Evolutionary conservation across 2,329 filamentous ascomycete species (phyloP).

Genomic region (Claviceps quebecensis): DNA sequence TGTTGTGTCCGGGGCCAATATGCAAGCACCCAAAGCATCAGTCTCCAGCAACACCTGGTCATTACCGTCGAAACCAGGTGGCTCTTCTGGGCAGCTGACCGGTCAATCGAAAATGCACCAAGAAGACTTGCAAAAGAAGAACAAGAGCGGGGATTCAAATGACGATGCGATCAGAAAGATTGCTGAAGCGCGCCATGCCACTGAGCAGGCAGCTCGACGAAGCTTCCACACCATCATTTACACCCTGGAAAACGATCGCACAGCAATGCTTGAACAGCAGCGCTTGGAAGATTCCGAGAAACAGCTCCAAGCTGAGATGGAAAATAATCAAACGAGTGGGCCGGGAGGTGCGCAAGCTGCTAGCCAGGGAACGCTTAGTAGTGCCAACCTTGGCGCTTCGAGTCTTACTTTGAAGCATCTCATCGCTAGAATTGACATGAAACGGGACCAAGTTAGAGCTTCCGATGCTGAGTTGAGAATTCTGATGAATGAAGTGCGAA

Average conservation of each 20-base stretch:
- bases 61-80: constrained; percentile 57
- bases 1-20: constrained; percentile 27
- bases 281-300: constrained; percentile 93
- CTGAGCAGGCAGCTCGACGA: constrained; percentile 75
- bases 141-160: constrained; percentile 41
- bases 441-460: constrained; percentile 77
- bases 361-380: constrained; percentile 81
- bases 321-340: constrained; percentile 39
- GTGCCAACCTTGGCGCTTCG: constrained; percentile 86
- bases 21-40: constrained; percentile 34
- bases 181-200: constrained; percentile 81
- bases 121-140: constrained; percentile 34
- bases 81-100: constrained; percentile 45
- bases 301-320: constrained; percentile 91
- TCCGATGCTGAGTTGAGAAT: constrained; percentile 86
- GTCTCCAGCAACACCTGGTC: constrained; percentile 44
- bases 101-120: constrained; percentile 36
- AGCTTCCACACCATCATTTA: constrained; percentile 92
- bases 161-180: constrained; percentile 88
- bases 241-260: constrained; percentile 85
- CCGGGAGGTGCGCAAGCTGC: constrained; percentile 36
- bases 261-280: constrained; percentile 95
- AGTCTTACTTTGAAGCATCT: constrained; percentile 94
- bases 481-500: constrained; percentile 92
- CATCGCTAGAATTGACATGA: constrained; percentile 87